Evolutionary conservation across 768 basidiomycete species (phyloP), one percentile per base, ranked within the genome.

Genomic region (Naganishia randhawae): DNA sequence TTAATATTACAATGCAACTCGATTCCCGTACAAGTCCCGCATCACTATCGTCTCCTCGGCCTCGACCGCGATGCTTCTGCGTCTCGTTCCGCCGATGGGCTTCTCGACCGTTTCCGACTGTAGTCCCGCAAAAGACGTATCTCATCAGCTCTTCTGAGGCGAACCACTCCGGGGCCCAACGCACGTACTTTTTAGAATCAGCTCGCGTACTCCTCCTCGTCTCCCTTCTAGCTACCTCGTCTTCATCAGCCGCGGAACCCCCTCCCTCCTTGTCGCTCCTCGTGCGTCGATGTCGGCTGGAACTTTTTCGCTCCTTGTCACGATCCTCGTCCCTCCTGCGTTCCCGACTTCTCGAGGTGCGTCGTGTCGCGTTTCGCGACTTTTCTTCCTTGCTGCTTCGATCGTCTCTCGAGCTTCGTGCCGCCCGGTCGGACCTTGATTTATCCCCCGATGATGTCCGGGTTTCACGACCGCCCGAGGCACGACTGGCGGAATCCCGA

Each of bases 51-150:
- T 39, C 63, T 48, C 31, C 50, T 35, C 2, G 63, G n/a, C 19
- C 63, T 42, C 29, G 48, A 25, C 14, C 48, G 31, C 4, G 48
- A 6, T 35, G 50, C 51, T 10, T 53, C 51, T n/a, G 48, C 65
- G 7, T 66, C 65, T 16, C 45, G 27, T 6, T 53, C 65, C 14
- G 51, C 50, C 19, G 65, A 51, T 25, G 65, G 65, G 22, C 65
- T 66, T n/a, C 65, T 31, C 33, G 65, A 66, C 9, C 65, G 50
- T 31, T 66, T 66, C 17, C 65, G 31, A 29, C 65, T 66, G 51
- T 17, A 25, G 10, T 11, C 27, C 6, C 33, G 2, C n/a, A 19
- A 7, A 10, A n/a, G 22, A 22, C 19, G 37, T 22, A 25, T 16
- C 14, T 61, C 2, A 41, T 33, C 25, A 61, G 11, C 35, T 22